Percentiles rank a stretch among this genome's conserved stretches.
Conservation (phyloP, 2,329 filamentous ascomycete species). For the Annulohypoxylon truncatum region DNA sequence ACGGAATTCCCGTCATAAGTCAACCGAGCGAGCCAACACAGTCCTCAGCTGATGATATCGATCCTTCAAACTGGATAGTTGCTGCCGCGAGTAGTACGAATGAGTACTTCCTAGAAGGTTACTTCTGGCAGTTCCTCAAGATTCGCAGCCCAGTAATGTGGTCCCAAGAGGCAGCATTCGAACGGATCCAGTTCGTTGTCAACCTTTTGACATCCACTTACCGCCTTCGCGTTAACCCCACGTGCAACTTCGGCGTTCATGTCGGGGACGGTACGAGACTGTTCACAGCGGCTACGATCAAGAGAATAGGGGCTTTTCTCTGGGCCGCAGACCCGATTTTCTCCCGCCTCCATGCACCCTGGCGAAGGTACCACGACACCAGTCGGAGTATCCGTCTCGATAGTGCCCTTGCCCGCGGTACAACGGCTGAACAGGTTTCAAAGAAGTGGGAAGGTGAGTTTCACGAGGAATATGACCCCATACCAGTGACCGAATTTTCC, state of each 20-base stretch:
- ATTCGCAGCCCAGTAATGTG: conserved; percentile 52
- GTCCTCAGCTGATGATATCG: neutral
- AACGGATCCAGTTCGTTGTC: conserved; percentile 49
- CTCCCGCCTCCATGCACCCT: conserved; percentile 52
- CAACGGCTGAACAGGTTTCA: neutral
- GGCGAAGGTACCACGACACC: conserved; percentile 40
- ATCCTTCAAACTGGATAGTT: conserved; percentile 37
- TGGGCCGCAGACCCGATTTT: conserved; percentile 54
- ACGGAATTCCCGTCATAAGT: conserved; percentile 35
- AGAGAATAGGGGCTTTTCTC: conserved; percentile 49
- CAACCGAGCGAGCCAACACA: neutral
- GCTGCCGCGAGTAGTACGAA: conserved; percentile 19
- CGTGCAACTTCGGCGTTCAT: conserved; percentile 54
- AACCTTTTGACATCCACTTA: conserved; percentile 49
- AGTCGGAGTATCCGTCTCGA: conserved; percentile 35
- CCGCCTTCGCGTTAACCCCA: conserved; percentile 50
- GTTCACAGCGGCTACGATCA: conserved; percentile 47
- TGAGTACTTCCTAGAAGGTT: conserved; percentile 27
- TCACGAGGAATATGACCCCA: neutral
- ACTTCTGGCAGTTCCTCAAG: conserved; percentile 47
- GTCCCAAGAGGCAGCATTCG: conserved; percentile 45
- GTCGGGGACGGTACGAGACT: conserved; percentile 51
- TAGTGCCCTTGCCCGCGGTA: conserved; percentile 28
- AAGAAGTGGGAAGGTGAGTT: neutral
- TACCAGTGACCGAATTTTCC: conserved; percentile 31